Conservation (phyloP, 495 filamentous ascomycete genomes). For the Penicillium goetzii region DNA sequence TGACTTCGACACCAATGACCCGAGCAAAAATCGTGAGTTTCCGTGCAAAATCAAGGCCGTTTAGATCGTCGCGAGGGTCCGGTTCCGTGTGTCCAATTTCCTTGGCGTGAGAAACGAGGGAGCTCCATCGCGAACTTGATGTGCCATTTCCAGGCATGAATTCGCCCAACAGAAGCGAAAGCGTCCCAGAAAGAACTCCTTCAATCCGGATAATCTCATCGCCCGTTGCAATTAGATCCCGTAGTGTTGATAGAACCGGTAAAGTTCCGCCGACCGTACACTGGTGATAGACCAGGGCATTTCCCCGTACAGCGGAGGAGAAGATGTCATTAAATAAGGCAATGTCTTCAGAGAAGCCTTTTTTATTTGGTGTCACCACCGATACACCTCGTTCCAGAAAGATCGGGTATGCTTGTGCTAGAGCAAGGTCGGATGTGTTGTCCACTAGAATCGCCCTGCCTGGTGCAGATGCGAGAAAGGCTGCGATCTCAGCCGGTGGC, state of each 20-base stretch:
- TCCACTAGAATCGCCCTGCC: conserved; percentile 81
- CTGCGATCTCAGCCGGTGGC: conserved; percentile 65
- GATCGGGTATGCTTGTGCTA: conserved; percentile 77
- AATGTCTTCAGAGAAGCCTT: conserved; percentile 81
- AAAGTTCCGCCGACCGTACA: conserved; percentile 89
- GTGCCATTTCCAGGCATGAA: conserved; percentile 56
- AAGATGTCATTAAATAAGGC: conserved; percentile 84
- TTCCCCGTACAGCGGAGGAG: conserved; percentile 58
- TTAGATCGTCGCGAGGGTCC: conserved; percentile 90
- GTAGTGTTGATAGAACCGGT: conserved; percentile 87
- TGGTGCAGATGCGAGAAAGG: conserved; percentile 71
- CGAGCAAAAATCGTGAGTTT: conserved; percentile 94
- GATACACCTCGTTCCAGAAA: conserved; percentile 80
- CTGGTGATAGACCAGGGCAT: conserved; percentile 88
- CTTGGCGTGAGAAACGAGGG: conserved; percentile 82
- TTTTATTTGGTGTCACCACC: conserved; percentile 97
- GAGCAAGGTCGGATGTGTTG: conserved; percentile 84
- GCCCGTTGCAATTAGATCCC: conserved; percentile 86
- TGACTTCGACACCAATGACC: conserved; percentile 73
- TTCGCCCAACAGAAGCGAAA: conserved; percentile 54
- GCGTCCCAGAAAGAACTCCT: conserved; percentile 95
- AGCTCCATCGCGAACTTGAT: conserved; percentile 69
- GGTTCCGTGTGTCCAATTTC: conserved; percentile 93
- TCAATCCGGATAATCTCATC: conserved; percentile 87
- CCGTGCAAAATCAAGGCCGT: conserved; percentile 89